phyloP scores from a whole-genome alignment of 2,329 filamentous ascomycete species.

The Neofusicoccum sp. region DNA sequence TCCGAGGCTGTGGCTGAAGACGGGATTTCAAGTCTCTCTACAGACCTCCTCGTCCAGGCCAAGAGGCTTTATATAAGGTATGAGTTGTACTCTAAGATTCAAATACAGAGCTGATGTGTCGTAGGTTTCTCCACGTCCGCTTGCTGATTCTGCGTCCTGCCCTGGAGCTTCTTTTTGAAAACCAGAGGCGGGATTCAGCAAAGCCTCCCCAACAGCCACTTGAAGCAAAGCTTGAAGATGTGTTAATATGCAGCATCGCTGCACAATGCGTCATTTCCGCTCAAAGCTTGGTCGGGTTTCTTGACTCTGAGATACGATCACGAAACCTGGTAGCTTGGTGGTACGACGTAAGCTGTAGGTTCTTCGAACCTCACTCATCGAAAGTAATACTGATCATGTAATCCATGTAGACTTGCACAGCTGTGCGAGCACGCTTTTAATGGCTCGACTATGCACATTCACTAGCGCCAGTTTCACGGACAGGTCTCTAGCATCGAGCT shows the following conservation, averaged over 20 bases:
- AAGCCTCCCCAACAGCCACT: background rate
- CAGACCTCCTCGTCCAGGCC: background rate
- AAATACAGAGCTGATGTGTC: background rate
- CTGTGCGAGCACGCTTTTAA: background rate
- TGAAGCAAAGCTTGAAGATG: background rate
- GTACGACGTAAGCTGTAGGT: background rate
- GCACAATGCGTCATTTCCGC: background rate
- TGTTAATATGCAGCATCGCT: background rate
- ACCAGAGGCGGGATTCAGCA: background rate
- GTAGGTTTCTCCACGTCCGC: background rate
- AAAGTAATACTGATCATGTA: background rate
- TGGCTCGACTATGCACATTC: background rate
- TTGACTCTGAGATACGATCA: background rate
- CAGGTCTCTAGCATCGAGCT: background rate
- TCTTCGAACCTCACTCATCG: rapidly evolving
- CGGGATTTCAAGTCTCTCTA: background rate
- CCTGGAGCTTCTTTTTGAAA: background rate
- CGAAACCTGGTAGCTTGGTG: background rate
- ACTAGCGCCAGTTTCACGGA: background rate
- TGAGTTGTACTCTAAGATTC: background rate
- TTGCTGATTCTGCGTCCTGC: background rate
- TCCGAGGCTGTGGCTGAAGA: background rate
- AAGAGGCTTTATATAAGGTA: background rate
- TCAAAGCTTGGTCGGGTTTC: background rate
- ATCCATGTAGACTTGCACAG: background rate